Base-by-base conservation (phyloP, 345 rosid species). In the Acer yangbiense region DNA sequence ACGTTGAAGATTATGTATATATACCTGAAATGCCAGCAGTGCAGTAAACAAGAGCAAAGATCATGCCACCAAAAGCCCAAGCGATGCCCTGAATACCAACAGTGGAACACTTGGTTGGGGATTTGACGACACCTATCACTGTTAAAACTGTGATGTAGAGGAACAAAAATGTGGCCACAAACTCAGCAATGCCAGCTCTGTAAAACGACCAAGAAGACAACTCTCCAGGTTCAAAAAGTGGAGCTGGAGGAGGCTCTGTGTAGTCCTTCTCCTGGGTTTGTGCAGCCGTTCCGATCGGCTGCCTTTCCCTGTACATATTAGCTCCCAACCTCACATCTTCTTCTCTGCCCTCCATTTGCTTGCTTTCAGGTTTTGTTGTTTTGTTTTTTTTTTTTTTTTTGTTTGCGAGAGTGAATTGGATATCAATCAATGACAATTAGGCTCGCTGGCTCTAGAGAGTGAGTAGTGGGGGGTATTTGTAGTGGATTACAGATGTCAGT, bases 61-160 rank as follows among this genome's bases (percentile, higher is more conserved):
- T 85, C 88, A 85, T 85, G 76, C 88, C 88, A 27, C 88, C 88
- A 16, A 85, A 85, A 41, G 88, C 85, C 88, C 88, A 85, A 35
- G 88, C 84, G 20, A 85, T 77, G 62, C 88, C 88, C 62, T 85
- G 88, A 29, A 68, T 72, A 1, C 88, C 88, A 0, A 80, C 88
- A 6, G 84, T 74, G 18, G 82, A 67, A 48, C 88, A 85, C 75
- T 82, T 85, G 81, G 61, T 68, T 18, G 77, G 39, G 55, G 88
- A 79, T 52, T 76, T 85, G 63, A 27, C 35, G 7, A 85, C 88
- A 2, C 88, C 88, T 84, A 85, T 82, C 16, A 85, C 84, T 4
- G 88, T 85, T 4, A 85, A 60, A 21, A 81, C 80, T 3, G 86
- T 78, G 77, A 84, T 67, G 82, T 80, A 80, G 13, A 84, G 84